These are phyloP conservation scores for Phialophora expanda DNA, from an alignment of 2,329 filamentous ascomycete species.

Conservation along the genomic window DNA sequence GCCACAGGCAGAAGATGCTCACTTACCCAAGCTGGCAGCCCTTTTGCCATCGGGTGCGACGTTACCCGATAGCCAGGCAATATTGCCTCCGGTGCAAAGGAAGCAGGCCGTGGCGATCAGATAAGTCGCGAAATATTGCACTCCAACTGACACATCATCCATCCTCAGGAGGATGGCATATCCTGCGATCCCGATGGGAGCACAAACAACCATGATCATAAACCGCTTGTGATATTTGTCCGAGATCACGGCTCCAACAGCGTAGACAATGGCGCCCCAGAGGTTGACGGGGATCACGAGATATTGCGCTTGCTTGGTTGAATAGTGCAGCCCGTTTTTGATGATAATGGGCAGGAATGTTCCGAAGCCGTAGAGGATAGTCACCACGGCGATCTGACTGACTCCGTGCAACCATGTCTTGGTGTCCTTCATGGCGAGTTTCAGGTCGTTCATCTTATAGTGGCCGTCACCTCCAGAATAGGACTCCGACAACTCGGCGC, in stretches of 20 bases:
- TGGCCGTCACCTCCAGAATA: slow-evolving; percentile 41
- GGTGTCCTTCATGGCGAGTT: slow-evolving; percentile 42
- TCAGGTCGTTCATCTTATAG: slow-evolving; percentile 41
- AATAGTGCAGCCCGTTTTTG: slow-evolving; percentile 56
- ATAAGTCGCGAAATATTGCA: slow-evolving; percentile 43
- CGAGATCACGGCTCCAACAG: slow-evolving; percentile 41
- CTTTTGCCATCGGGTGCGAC: slow-evolving; percentile 42
- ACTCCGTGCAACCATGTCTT: slow-evolving; percentile 44
- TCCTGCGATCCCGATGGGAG: slow-evolving; percentile 44
- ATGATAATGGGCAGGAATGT: slow-evolving; percentile 65
- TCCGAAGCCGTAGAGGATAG: slow-evolving; percentile 51
- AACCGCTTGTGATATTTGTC: slow-evolving; percentile 44
- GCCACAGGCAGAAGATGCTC: neutral
- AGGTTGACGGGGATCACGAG: slow-evolving; percentile 47
- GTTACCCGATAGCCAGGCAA: slow-evolving; percentile 43
- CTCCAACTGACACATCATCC: slow-evolving; percentile 35
- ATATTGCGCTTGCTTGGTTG: slow-evolving; percentile 49
- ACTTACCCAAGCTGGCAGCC: slow-evolving; percentile 47
- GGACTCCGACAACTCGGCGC: slow-evolving; percentile 42
- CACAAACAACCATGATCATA: slow-evolving; percentile 45
- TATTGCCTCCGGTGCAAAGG: slow-evolving; percentile 43
- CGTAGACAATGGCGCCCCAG: slow-evolving; percentile 43
- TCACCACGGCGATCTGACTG: slow-evolving; percentile 45
- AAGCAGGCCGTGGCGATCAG: slow-evolving; percentile 43
- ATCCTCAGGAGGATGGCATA: slow-evolving; percentile 44